Evolutionary conservation across 2,329 filamentous ascomycete genomes (phyloP).

Genomic region (Xylaria sp.): DNA sequence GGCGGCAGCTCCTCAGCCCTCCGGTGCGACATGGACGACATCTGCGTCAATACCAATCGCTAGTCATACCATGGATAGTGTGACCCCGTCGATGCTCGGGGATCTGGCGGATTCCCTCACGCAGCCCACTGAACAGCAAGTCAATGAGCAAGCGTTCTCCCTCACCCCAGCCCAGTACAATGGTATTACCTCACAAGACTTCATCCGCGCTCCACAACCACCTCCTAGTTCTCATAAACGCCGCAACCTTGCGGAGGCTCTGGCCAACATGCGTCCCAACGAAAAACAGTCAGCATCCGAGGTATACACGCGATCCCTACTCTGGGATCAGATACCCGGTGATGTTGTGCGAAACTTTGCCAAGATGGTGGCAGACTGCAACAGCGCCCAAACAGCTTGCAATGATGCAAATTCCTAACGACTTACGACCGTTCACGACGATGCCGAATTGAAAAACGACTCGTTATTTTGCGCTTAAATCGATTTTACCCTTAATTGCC

Average conservation of each 20-base stretch:
- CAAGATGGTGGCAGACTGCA: constrained; percentile 86
- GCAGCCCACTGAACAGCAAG: constrained; percentile 83
- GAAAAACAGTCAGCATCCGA: constrained; percentile 82
- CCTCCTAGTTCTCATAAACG: constrained; percentile 70
- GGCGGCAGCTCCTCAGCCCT: constrained; percentile 63
- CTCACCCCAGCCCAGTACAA: constrained; percentile 91
- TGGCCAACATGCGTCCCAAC: constrained; percentile 79
- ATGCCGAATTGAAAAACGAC: constrained; percentile 42
- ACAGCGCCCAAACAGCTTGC: constrained; percentile 59
- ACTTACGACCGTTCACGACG: constrained; percentile 54
- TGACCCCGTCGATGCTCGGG: constrained; percentile 71
- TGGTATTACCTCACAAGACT: constrained; percentile 80
- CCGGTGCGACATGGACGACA: constrained; percentile 60
- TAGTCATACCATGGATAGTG: constrained; percentile 58
- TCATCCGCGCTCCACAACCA: constrained; percentile 61
- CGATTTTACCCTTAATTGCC: constrained; percentile 44
- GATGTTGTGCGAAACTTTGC: constrained; percentile 94
- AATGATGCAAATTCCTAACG: constrained; percentile 57
- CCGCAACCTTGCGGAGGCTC: constrained; percentile 81
- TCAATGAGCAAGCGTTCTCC: constrained; percentile 87
- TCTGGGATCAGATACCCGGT: constrained; percentile 93
- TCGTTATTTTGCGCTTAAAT: constrained; percentile 24
- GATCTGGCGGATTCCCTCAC: constrained; percentile 75
- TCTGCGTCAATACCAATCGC: constrained; percentile 55
- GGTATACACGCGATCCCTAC: constrained; percentile 89